A percentile compares a stretch with the other conserved stretches of the same genome.
Evolutionary conservation across 139 green algal species (phyloP).

Genomic region (Ulvella scutata): DNA sequence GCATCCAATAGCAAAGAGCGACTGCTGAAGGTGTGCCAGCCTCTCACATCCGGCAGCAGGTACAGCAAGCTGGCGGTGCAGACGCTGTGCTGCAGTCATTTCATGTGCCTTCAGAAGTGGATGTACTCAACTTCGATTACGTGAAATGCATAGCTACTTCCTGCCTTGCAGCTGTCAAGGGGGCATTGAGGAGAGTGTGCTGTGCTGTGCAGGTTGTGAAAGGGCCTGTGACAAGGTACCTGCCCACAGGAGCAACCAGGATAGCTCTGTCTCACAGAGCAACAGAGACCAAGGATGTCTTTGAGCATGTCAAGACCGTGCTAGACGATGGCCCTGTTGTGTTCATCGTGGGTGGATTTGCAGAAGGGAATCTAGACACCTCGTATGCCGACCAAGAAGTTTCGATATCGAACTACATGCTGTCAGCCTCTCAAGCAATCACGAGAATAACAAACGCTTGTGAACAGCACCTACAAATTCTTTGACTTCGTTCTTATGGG

Average conservation of each 20-base stretch:
- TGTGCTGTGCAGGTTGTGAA: conserved; percentile 65
- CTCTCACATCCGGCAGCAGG: background rate
- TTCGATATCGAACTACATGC: conserved; percentile 76
- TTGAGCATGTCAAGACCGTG: conserved; percentile 28
- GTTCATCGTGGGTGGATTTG: conserved; percentile 86
- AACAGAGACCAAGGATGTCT: conserved; percentile 29
- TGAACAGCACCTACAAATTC: conserved; percentile 31
- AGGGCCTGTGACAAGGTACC: conserved; percentile 68
- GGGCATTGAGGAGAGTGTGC: background rate
- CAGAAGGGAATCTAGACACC: conserved; percentile 79
- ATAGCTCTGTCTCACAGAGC: conserved; percentile 71
- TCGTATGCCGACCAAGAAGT: conserved; percentile 71
- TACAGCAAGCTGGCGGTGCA: background rate
- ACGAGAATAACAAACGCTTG: conserved; percentile 74
- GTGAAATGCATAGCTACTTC: no score
- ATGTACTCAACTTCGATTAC: no score
- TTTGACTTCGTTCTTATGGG: no score
- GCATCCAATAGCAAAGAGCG: conserved; percentile 89
- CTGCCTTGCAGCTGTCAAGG: background rate
- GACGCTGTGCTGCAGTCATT: no score
- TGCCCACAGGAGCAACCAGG: conserved; percentile 43
- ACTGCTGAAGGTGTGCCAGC: conserved; percentile 59
- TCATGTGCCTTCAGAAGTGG: no score
- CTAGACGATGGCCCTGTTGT: conserved; percentile 35
- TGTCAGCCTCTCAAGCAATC: conserved; percentile 77